Percentiles rank a stretch among this genome's conserved stretches.
Evolutionary conservation across 1,284 basidiomycete species (phyloP).

Genomic region (Ceratobasidium sp.): DNA sequence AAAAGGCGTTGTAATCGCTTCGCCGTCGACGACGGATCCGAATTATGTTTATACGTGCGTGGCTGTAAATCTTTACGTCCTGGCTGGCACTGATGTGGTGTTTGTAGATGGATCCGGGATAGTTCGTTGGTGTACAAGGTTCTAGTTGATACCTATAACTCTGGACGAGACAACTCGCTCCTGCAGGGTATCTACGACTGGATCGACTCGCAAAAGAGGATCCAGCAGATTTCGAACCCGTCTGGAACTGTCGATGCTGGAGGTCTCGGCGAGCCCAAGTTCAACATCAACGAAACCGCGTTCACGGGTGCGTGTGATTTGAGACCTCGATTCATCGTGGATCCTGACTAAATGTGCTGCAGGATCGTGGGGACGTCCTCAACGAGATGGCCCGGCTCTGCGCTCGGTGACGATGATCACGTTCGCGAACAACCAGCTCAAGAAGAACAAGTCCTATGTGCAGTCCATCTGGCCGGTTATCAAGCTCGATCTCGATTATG

Average conservation of each 20-base stretch:
- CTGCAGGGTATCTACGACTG: conserved; percentile 46
- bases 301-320: conserved; percentile 48
- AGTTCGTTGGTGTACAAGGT: conserved; percentile 48
- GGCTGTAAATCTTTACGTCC: not conserved
- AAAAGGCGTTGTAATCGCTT: conserved; percentile 45
- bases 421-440: conserved; percentile 49
- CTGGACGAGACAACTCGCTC: conserved; percentile 47
- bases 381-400: conserved; percentile 54
- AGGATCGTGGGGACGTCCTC: conserved; percentile 50
- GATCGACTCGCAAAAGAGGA: conserved; percentile 42
- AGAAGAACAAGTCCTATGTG: conserved; percentile 43
- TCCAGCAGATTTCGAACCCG: conserved; percentile 60
- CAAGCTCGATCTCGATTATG: conserved; percentile 49
- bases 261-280: conserved; percentile 54
- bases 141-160: conserved; percentile 47
- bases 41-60: conserved; percentile 48
- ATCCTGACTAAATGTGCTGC: not conserved
- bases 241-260: conserved; percentile 69
- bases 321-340: conserved; percentile 44
- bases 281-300: conserved; percentile 50
- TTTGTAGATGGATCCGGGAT: conserved; percentile 24
- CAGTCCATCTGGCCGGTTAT: conserved; percentile 48
- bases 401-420: conserved; percentile 49
- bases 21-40: conserved; percentile 44
- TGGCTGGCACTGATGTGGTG: conserved; percentile 5